phyloP scores from a whole-genome alignment of 768 basidiomycete species.

The Trametes punicea region DNA sequence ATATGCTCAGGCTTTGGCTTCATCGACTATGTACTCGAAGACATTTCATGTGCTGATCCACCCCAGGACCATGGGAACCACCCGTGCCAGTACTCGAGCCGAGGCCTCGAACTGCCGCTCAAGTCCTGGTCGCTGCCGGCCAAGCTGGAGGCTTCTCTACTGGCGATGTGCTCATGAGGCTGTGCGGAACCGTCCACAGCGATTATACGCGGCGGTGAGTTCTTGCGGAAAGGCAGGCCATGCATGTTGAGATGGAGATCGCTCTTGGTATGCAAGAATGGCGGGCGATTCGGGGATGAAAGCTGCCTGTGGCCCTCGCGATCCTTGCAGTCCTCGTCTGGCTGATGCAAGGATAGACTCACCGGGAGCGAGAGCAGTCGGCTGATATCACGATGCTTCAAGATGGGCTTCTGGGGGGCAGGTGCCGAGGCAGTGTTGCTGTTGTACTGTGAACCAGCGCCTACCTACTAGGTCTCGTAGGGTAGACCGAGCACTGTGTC shows the following conservation, averaged over 20 bases:
- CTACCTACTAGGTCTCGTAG: slow-evolving; percentile 1
- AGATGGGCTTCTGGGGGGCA: slow-evolving; percentile 72
- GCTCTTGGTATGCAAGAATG: slow-evolving; percentile 78
- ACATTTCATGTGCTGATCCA: too few relatives aligned
- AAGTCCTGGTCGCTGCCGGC: slow-evolving; percentile 34
- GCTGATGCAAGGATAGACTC: slow-evolving; percentile 24
- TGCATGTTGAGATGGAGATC: slow-evolving; percentile 67
- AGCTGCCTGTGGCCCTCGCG: not conserved
- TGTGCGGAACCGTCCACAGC: slow-evolving; percentile 25
- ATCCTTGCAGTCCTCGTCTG: slow-evolving; percentile 14
- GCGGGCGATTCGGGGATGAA: slow-evolving; percentile 44
- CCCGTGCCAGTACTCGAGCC: slow-evolving; percentile 28
- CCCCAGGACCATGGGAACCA: slow-evolving; percentile 22
- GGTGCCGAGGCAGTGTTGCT: slow-evolving; percentile 14
- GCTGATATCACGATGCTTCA: slow-evolving; percentile 91
- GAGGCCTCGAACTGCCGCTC: slow-evolving; percentile 24
- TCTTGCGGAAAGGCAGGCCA: slow-evolving; percentile 53
- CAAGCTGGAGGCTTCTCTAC: slow-evolving; percentile 29
- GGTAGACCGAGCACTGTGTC: slow-evolving; percentile 38
- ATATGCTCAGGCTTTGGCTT: too few relatives aligned
- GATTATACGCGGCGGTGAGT: slow-evolving; percentile 67
- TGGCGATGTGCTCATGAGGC: not conserved
- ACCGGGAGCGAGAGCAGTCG: slow-evolving; percentile 60
- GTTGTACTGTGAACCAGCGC: not conserved
- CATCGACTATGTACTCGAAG: too few relatives aligned